Evolutionary conservation across 1,139 yeast genomes (phyloP), one percentile per base, ranked within the genome.

Genomic region (Magnusiomyces fungicola): DNA sequence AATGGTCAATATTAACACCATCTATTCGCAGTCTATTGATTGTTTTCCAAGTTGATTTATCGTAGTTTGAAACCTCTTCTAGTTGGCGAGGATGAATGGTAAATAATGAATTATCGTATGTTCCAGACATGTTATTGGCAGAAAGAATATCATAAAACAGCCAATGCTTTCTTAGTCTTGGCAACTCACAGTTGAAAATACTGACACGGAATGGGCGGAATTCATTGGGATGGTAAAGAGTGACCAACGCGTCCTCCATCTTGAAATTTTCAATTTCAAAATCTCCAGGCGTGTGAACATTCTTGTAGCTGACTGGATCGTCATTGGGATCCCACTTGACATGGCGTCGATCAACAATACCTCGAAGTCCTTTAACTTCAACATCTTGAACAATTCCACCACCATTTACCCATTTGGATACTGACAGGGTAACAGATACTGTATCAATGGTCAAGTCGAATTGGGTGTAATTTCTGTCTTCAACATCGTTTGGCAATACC

Each of bases 381-480:
- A 89, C 79, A 43, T 87, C 89, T 55, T 88, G 84, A 22, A 92
- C 69, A 34, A 92, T 83, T 0, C 98, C 98, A 46, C 78, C 76
- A 0, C 97, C 97, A 58, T 85, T 84, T 53, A 94, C 72, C 95
- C 97, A 92, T 60, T 88, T 86, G 50, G 79, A 73, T 56, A 92
- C 78, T 7, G 95, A 85, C 21, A 92, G 70, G 0, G 95, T 81
- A 1, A 92, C 79, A 49, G 83, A 83, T 6, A 90, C 83, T 54
- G 85, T 87, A 55, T 90, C 96, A 23, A 92, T 83, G 0, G 95
- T 87, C 36, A 92, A 66, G 65, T 92, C 98, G 64, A 84, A 92
- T 62, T 92, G 98, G 0, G 98, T 90, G 64, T 90, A 92, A 64
- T 92, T 92, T 0, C 97, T n/a, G n/a, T n/a, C n/a, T n/a, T n/a